Base-by-base conservation (phyloP, 192 early-diverging fungal species). In the Dissophora ornata region DNA sequence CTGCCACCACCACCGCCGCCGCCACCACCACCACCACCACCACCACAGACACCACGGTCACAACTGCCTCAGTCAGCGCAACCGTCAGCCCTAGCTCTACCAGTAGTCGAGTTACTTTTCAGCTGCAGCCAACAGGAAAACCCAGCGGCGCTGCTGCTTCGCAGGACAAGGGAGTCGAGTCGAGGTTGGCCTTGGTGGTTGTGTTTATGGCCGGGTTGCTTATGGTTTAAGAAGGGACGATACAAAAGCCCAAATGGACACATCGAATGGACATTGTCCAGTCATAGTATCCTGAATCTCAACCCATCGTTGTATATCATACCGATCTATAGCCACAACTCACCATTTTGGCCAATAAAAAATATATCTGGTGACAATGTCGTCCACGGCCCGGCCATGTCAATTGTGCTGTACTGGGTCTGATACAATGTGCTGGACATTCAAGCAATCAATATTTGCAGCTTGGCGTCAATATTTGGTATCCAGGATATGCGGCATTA, bases 121-220 rank as follows among this genome's bases (percentile, higher is more conserved):
- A 71, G 32, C 44, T 71, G 5, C 69, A 71, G 26, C 69, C 69
- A 10, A 71, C 69, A 29, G 69, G 59, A 54, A 61, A 62, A 30
- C 69, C 69, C 11, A 67, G 25, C 30, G 52, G 69, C 15, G 69
- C 53, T 21, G 36, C 8, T 19, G 40, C 33, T 11, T n/a, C 51
- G 15, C 42, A 57, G 33, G 33, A 69, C n/a, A 51, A 69, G 28
- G 54, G 57, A 10, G 59, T 62, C 11, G 59, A 62, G 11, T 62
- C 69, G 11, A 62, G 61, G 30, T 5, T 71, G 36, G 69, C 69
- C 1, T 30, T 71, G 26, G 59, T 62, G 21, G 26, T 71, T 28
- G 69, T 71, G 9, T 56, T 71, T 24, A 10, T 71, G 45, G 60
- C 60, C 4, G 57, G 67, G 4, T 53, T 71, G 29, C 25, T 71